Base-by-base conservation (phyloP, 2,329 filamentous ascomycete species). In the Scytalidium lignicola region DNA sequence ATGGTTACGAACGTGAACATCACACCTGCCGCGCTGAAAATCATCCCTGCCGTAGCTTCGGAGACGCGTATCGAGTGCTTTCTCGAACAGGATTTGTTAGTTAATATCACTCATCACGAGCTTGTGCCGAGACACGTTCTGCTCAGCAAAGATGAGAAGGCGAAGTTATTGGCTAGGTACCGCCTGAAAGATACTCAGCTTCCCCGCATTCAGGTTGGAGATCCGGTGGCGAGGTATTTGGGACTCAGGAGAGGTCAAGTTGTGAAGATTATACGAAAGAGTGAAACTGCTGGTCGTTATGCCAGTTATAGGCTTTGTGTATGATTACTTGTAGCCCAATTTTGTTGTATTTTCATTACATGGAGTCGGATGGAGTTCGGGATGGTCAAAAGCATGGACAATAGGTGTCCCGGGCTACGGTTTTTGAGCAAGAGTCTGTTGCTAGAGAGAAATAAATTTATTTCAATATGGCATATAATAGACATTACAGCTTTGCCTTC, bases 101-200 rank as follows among this genome's bases (percentile, higher is more conserved):
- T 99, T 70, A 99, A 99, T 73, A 97, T 99, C 69, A 97, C 92
- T 51, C 88, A 91, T 68, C 93, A 99, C 73, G 92, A 97, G 71
- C 80, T 99, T 49, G 93, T 99, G 23, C 93, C 93, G 41, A 90
- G 88, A 67, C 93, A 99, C 66, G 85, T 97, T 32, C 73, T 97
- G 52, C 81, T 99, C 49, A 95, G 89, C 62, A 80, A 83, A 42
- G 90, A 95, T 62, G 93, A 99, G 76, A 96, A 96, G 79, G 73
- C 74, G 43, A 86, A 87, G 32, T 73, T 99, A 62, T 76, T 99
- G 52, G 83, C 90, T 71, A 79, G 93, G 55, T 99, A 99, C 72
- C 83, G 93, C 44, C 73, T 99, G 68, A 97, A 96, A 82, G 93
- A 99, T 78, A 96, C 90, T 9, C 93, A 99, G 74, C 75, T 99